Conservation (phyloP, 2,329 filamentous ascomycete species). For the Alternaria ventricosa region DNA sequence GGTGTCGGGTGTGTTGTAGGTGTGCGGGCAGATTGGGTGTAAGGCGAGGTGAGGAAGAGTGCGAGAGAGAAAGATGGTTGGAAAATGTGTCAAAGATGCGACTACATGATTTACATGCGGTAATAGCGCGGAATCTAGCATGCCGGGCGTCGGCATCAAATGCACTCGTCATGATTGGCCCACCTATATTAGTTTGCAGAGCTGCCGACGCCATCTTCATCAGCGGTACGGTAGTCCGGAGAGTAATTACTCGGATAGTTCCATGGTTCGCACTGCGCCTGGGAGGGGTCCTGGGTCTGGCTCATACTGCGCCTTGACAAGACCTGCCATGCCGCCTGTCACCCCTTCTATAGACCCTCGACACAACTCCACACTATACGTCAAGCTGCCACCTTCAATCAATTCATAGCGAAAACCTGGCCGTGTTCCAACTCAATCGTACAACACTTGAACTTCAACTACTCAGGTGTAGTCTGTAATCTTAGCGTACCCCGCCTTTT, state of each 20-base stretch:
- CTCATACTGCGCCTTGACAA: neutral
- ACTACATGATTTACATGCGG: conserved; percentile 10
- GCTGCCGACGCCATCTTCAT: conserved; percentile 22
- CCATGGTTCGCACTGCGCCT: conserved; percentile 12
- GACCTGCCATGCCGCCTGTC: neutral
- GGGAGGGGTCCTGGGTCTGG: conserved; percentile 10
- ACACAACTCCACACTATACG: neutral
- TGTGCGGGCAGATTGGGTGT: neutral
- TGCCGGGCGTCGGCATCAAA: conserved; percentile 35
- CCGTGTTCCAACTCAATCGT: neutral
- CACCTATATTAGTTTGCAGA: conserved; percentile 1
- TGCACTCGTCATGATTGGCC: conserved; percentile 32
- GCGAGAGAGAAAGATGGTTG: conserved; percentile 4
- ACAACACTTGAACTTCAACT: neutral
- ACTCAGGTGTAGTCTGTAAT: neutral
- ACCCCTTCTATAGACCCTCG: neutral
- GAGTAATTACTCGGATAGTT: conserved; percentile 19
- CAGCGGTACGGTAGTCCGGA: conserved; percentile 14
- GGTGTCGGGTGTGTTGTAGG: neutral
- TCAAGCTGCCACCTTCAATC: neutral
- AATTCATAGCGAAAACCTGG: neutral
- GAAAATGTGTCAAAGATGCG: conserved; percentile 20
- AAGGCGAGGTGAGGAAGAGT: neutral
- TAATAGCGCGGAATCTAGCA: conserved; percentile 28
- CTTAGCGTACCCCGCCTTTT: conserved; percentile 8